Conservation (phyloP, 2,329 filamentous ascomycete species). For the Diaporthe velutina region DNA sequence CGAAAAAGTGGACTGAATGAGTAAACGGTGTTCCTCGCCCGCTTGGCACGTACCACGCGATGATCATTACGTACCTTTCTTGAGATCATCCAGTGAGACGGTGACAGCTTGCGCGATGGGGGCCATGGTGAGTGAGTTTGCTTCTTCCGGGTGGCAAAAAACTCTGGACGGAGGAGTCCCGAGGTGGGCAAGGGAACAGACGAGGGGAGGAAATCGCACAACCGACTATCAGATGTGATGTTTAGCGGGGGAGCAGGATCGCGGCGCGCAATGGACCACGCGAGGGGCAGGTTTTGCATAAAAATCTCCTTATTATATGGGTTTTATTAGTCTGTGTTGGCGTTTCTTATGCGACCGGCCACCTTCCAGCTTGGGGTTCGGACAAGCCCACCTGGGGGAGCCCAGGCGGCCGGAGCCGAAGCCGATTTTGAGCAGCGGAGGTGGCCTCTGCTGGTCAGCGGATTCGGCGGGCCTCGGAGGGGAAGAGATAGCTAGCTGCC, state of each 20-base stretch:
- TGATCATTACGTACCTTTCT: conserved; percentile 58
- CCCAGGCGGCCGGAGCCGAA: conserved; percentile 29
- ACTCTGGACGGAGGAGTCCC: neutral
- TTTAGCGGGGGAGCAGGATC: neutral
- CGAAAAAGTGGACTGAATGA: conserved; percentile 37
- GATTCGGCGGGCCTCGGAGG: conserved; percentile 9
- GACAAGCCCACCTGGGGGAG: conserved; percentile 13
- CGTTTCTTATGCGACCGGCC: conserved; percentile 4
- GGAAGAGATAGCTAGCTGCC: neutral
- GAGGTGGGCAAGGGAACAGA: conserved; percentile 5
- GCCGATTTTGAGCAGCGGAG: conserved; percentile 23
- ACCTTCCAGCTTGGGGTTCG: conserved; percentile 29
- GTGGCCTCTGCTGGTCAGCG: conserved; percentile 16
- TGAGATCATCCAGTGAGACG: conserved; percentile 72
- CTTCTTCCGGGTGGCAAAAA: conserved; percentile 22
- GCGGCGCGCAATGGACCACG: neutral
- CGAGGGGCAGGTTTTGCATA: conserved; percentile 26
- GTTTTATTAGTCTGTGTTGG: conserved; percentile 21
- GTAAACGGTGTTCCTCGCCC: neutral
- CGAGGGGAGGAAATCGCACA: neutral
- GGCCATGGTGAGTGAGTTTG: conserved; percentile 52
- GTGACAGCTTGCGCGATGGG: conserved; percentile 68
- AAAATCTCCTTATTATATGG: neutral
- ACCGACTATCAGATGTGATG: neutral
- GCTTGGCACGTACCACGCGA: conserved; percentile 44